Evolutionary conservation across 495 filamentous ascomycete species (phyloP), one percentile per base, ranked within the genome.

Genomic region (Neurospora sp.): DNA sequence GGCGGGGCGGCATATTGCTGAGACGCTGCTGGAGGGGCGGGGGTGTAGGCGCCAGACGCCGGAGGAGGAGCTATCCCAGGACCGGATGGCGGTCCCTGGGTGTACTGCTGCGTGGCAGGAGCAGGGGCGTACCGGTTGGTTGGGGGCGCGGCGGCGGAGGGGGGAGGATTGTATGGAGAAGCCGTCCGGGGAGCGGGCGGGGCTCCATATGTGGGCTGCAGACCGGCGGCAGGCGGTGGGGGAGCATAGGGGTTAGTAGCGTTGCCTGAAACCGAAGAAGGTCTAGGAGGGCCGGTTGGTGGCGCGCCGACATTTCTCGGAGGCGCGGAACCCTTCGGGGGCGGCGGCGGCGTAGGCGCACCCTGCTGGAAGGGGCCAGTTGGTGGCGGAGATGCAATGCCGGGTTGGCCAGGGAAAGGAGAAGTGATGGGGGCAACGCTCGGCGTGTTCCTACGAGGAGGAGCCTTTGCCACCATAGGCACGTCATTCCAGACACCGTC

Each of bases 401-500:
- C 71, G 22, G 79, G 73, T 74, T 91, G 91, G 77, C 88, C 89
- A 12, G 88, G 85, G 82, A 94, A 94, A 16, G 92, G 89, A 39
- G 90, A 86, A 65, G 83, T 87, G 69, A 93, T 87, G 16, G 90
- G 80, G 35, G 82, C 82, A 68, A 87, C 80, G 45, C 86, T 88
- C 39, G 94, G 94, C 12, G 94, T 97, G 44, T 84, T 86, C 76
- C 90, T 86, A 71, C 94, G 88, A 12, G 86, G 83, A 37, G 91
- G 88, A 48, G 90, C 84, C 79, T 94, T 96, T 39, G 89, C 86
- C 38, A 97, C 92, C 75, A 97, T 89, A 1, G 96, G 96, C 71
- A 95, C 89, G 81, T 99, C 96, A 75, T 99, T 99, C 96, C 96
- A 99, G 70, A 91, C 90, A 41, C 89, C 88, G 72, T 91, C 89